Conservation (phyloP, 2,329 filamentous ascomycete genomes). For the Alternaria brassicae region DNA sequence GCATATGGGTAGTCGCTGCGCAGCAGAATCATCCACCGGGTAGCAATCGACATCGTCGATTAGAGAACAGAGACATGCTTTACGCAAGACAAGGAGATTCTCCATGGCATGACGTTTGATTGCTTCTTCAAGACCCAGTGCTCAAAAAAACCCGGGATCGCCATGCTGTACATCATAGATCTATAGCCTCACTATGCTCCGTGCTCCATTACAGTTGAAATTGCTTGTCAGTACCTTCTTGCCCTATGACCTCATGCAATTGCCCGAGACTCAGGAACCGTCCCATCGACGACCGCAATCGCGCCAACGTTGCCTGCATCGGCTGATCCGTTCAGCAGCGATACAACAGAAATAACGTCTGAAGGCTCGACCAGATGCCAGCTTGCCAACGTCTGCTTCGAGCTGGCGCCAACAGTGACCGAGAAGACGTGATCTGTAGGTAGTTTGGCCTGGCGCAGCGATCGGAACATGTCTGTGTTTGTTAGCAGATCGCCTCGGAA, state of each 20-base stretch:
- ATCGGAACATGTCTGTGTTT: constrained; percentile 78
- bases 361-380: constrained; percentile 90
- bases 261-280: constrained; percentile 44
- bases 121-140: constrained; percentile 2
- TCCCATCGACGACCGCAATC: constrained; percentile 51
- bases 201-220: constrained; percentile 26
- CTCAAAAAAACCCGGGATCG: constrained; percentile 3
- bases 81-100: background rate
- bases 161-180: constrained; percentile 8
- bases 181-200: constrained; percentile 19
- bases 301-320: constrained; percentile 52
- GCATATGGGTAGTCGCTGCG: constrained; percentile 16
- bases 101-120: background rate
- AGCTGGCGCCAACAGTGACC: constrained; percentile 89
- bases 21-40: constrained; percentile 7
- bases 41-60: constrained; percentile 5
- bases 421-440: constrained; percentile 77
- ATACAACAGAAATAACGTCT: constrained; percentile 77
- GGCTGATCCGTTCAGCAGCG: constrained; percentile 60
- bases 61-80: background rate
- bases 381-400: constrained; percentile 86
- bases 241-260: constrained; percentile 2
- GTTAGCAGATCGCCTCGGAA: constrained; percentile 10
- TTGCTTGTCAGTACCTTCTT: constrained; percentile 19
- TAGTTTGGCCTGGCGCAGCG: constrained; percentile 67